Percentiles rank a stretch among this genome's conserved stretches.
phyloP scores from a whole-genome alignment of 192 early-diverging fungal genomes.

The Cetraspora pellucida region DNA sequence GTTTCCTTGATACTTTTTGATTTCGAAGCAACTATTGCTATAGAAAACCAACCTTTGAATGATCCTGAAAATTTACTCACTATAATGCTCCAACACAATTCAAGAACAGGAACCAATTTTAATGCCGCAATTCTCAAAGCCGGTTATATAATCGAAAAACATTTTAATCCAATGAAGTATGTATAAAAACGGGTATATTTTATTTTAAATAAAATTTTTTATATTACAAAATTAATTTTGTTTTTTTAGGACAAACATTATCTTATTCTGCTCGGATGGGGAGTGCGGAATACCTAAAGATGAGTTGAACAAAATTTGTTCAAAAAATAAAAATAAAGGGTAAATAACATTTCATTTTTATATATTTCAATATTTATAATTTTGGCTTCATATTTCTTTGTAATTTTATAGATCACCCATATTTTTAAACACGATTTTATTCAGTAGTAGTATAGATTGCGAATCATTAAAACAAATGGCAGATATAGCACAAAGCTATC shows the following conservation, averaged over 20 bases:
- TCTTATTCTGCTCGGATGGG: conserved; percentile 36
- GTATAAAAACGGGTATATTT: no score
- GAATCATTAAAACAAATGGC: conserved; percentile 24
- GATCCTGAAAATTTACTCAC: not conserved
- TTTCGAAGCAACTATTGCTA: not conserved
- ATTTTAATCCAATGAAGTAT: conserved; percentile 30
- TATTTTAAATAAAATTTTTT: not conserved
- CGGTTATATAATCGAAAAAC: not conserved
- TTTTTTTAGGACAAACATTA: conserved; percentile 20
- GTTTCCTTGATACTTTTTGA: conserved; percentile 34
- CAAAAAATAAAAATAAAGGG: not conserved
- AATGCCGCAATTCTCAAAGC: conserved; percentile 18
- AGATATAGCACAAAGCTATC: conserved; percentile 11
- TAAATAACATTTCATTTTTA: not conserved
- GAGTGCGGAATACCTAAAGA: not conserved
- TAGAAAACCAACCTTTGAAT: conserved; percentile 21
- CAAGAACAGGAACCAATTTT: conserved; percentile 25
- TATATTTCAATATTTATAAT: not conserved
- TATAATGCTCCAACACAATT: conserved; percentile 14
- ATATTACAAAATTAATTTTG: not conserved
- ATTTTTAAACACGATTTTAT: conserved; percentile 26
- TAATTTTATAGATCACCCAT: conserved; percentile 19
- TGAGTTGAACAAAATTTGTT: conserved; percentile 11
- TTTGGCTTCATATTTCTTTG: not conserved
- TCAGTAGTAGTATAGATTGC: not conserved